Conservation (phyloP, 495 filamentous ascomycete genomes). For the Rhypophila decipiens region DNA sequence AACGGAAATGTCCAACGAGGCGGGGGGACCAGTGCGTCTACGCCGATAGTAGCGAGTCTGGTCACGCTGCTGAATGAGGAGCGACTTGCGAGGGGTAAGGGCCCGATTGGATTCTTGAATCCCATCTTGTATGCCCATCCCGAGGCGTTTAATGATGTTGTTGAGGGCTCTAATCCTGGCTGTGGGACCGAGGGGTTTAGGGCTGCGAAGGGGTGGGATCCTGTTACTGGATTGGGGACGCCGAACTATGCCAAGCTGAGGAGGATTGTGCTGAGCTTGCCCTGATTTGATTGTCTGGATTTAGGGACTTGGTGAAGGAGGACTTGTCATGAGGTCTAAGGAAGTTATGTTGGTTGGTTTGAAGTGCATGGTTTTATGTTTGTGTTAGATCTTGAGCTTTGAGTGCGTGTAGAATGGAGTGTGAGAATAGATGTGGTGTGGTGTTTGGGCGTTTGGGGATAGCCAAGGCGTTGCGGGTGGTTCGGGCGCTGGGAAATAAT, state of each 20-base stretch:
- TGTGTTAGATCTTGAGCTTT: no score
- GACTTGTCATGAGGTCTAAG: no score
- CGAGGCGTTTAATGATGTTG: conserved; percentile 44
- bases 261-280: conserved; percentile 26
- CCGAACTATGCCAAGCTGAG: conserved; percentile 47
- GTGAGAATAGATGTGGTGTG: no score
- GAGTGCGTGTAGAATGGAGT: no score
- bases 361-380: no score
- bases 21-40: conserved; percentile 12
- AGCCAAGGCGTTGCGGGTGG: no score
- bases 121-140: conserved; percentile 44
- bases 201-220: conserved; percentile 47
- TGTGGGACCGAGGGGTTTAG: conserved; percentile 46
- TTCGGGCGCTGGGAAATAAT: no score
- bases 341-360: no score
- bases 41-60: conserved; percentile 6
- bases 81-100: conserved; percentile 39
- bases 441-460: no score
- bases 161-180: conserved; percentile 38
- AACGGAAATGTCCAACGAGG: conserved; percentile 7
- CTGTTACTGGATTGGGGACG: conserved; percentile 48
- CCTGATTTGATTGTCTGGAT: no score
- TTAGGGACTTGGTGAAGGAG: no score
- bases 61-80: conserved; percentile 40
- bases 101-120: conserved; percentile 47